Base-by-base conservation (phyloP, 164 flowering plant species). In the Euptelea pleiosperma region DNA sequence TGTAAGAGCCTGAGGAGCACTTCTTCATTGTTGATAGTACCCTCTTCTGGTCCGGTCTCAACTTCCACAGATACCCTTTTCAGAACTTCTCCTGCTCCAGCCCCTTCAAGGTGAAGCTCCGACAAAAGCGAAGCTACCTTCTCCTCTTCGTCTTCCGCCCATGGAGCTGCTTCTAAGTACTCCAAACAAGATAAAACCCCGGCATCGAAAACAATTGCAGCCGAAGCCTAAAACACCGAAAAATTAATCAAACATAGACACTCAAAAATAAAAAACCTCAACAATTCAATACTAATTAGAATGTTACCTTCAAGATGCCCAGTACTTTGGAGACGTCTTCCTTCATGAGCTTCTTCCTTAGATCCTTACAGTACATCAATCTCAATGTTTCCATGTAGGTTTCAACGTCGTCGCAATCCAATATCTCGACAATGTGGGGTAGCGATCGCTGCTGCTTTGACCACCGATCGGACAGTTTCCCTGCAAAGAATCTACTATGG, bases 81-180 rank as follows among this genome's bases (percentile, higher is more conserved):
- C 45, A 93, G 61, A 47, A 93, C 99, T 63, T 87, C 91, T 15
- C 82, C 84, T 4, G 96, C 89, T 55, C 87, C 90, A 18, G 73
- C 77, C 2, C 83, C 83, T 58, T 90, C 92, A 14, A 93, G 90
- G 26, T 65, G 86, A 12, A 89, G 89, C 75, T 89, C 89, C 0
- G 95, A 79, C 40, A 86, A 69, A 28, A 89, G 59, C 0, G 82
- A 69, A 16, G 96, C 89, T 16, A 93, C 89, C 70, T 83, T 89
- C 63, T 89, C 96, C 61, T 92, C 98, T 74, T 92, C 98, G 63
- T 89, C 98, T 75, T 89, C 98, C 3, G 91, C 87, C 98, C 98
- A 92, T 19, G 98, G 96, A 43, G 95, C 99, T 18, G 99, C 97
- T 69, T 93, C 99, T 37, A 90, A 77, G 79, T 84, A 90, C 76